phyloP scores from a whole-genome alignment of 2,329 filamentous ascomycete species.

The Colletotrichum chlorophyti region DNA sequence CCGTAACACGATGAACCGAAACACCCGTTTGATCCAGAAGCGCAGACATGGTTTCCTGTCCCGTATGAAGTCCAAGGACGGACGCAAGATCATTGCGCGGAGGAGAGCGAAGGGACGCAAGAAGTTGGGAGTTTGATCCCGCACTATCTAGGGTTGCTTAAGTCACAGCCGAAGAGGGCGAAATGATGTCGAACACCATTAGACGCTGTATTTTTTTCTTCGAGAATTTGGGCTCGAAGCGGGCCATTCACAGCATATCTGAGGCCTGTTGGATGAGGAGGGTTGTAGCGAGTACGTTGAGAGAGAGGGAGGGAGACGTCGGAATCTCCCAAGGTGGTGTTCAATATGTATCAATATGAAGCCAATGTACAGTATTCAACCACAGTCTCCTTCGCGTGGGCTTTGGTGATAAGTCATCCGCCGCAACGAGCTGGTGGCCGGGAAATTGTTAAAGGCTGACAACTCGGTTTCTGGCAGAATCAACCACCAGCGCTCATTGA shows the following conservation, averaged over 20 bases:
- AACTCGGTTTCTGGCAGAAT: too few species aligned
- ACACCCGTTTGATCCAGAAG: constrained; percentile 64
- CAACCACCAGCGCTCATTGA: too few species aligned
- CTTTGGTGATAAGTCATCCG: background rate
- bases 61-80: constrained; percentile 56
- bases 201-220: background rate
- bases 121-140: constrained; percentile 40
- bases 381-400: background rate
- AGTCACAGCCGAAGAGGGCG: too few species aligned
- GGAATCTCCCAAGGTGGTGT: background rate
- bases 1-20: constrained; percentile 62
- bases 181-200: too few species aligned
- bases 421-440: background rate
- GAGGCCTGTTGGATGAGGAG: background rate
- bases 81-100: constrained; percentile 58
- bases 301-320: background rate
- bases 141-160: too few species aligned
- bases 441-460: too few species aligned
- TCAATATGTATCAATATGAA: constrained; percentile 26
- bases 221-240: background rate
- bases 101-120: constrained; percentile 60
- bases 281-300: background rate
- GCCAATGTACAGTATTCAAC: constrained; percentile 18
- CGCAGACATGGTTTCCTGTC: constrained; percentile 64
- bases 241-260: background rate